Evolutionary conservation across 192 early-diverging fungal species (phyloP).

Genomic region (Coemansia sp.): DNA sequence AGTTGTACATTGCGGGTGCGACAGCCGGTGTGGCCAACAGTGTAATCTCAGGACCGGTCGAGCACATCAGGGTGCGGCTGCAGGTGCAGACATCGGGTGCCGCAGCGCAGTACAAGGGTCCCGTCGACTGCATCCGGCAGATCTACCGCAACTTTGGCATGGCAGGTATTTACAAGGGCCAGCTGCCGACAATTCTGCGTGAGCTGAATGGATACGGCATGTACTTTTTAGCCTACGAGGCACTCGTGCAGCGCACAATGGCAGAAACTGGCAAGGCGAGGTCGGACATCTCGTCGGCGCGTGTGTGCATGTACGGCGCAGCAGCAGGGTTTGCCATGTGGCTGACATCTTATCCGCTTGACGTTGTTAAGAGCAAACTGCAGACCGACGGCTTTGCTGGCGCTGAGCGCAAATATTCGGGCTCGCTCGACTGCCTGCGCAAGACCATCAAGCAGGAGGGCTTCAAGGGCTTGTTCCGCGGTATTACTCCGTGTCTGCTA

Average conservation of each 20-base stretch:
- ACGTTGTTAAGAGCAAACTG: conserved; percentile 92
- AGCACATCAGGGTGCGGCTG: conserved; percentile 93
- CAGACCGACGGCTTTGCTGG: conserved; percentile 86
- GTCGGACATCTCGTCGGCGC: conserved; percentile 69
- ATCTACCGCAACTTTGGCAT: conserved; percentile 76
- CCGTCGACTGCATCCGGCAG: conserved; percentile 80
- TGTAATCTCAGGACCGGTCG: conserved; percentile 87
- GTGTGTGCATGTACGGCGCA: conserved; percentile 83
- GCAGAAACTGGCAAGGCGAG: conserved; percentile 58
- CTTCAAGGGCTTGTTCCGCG: conserved; percentile 81
- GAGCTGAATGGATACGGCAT: conserved; percentile 93
- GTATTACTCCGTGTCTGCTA: conserved; percentile 80
- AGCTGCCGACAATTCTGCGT: conserved; percentile 78
- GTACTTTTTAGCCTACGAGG: conserved; percentile 94
- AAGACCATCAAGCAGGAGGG: conserved; percentile 82
- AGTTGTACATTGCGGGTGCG: conserved; percentile 87
- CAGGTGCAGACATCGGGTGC: conserved; percentile 82
- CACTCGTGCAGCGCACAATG: conserved; percentile 78
- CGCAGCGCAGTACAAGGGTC: conserved; percentile 64
- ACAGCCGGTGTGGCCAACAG: conserved; percentile 86
- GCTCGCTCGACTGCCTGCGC: conserved; percentile 75
- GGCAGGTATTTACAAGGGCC: conserved; percentile 87
- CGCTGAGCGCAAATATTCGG: conserved; percentile 65
- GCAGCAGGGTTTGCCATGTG: conserved; percentile 81
- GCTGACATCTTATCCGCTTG: conserved; percentile 88